Evolutionary conservation across 2,329 filamentous ascomycete species (phyloP).

Genomic region (Lasiodiplodia citricola): DNA sequence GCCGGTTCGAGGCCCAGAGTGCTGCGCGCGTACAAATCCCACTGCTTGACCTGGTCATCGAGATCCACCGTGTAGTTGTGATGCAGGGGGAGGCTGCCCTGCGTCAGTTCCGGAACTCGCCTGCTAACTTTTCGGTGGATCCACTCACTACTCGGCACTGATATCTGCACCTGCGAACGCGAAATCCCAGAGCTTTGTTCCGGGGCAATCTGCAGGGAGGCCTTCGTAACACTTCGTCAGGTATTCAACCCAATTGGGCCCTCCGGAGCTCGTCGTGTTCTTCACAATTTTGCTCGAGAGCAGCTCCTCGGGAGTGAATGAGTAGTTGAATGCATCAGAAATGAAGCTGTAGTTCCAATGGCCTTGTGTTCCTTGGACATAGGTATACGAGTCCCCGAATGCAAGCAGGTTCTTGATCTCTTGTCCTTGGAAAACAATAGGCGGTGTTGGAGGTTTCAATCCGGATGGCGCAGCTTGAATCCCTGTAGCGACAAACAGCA

Average conservation of each 20-base stretch:
- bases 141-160: conserved; percentile 46
- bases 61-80: conserved; percentile 58
- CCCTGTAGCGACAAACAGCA: neutral
- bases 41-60: conserved; percentile 58
- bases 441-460: neutral
- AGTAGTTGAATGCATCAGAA: conserved; percentile 56
- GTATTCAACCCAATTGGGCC: conserved; percentile 62
- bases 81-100: conserved; percentile 48
- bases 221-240: conserved; percentile 55
- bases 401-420: conserved; percentile 38
- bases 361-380: conserved; percentile 59
- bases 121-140: neutral
- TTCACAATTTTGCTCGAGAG: conserved; percentile 58
- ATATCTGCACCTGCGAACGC: conserved; percentile 61
- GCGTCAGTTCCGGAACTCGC: conserved; percentile 36
- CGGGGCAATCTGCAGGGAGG: conserved; percentile 50
- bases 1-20: conserved; percentile 37
- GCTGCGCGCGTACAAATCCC: conserved; percentile 48
- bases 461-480: neutral
- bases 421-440: neutral
- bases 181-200: conserved; percentile 61
- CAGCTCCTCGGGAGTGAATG: conserved; percentile 52
- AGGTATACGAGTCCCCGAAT: conserved; percentile 60
- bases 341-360: conserved; percentile 60
- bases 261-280: conserved; percentile 58